Conservation (phyloP, 495 filamentous ascomycete species). For the Aspergillus wentii region DNA sequence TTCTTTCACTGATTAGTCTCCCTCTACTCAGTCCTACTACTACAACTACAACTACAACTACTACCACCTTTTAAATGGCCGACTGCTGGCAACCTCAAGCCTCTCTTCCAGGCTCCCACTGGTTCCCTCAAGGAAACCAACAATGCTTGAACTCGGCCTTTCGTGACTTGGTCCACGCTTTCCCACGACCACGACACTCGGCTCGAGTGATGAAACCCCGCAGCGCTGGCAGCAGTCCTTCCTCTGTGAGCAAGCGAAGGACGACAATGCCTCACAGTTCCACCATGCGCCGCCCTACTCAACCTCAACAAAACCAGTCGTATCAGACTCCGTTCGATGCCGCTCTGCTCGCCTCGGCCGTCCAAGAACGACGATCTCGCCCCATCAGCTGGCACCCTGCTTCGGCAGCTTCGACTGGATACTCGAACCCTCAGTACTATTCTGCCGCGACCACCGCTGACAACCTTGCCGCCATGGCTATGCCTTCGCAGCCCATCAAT, state of each 20-base stretch:
- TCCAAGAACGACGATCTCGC: slow-evolving; percentile 36
- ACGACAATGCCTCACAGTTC: slow-evolving; percentile 49
- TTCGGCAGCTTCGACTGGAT: slow-evolving; percentile 32
- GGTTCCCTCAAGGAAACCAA: slow-evolving; percentile 16
- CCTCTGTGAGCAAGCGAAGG: slow-evolving; percentile 49
- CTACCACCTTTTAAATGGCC: slow-evolving; percentile 24
- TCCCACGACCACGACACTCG: slow-evolving; percentile 31
- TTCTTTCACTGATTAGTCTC: slow-evolving; percentile 5
- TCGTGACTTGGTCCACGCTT: slow-evolving; percentile 29
- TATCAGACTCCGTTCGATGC: slow-evolving; percentile 27
- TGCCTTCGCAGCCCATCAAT: slow-evolving; percentile 22
- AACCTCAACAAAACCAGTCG: slow-evolving; percentile 7
- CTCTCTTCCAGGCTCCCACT: slow-evolving; percentile 27
- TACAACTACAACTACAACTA: not conserved
- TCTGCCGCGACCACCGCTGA: slow-evolving; percentile 15
- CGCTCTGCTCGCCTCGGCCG: slow-evolving; percentile 34
- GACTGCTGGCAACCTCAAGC: slow-evolving; percentile 25
- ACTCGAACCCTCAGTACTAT: slow-evolving; percentile 24
- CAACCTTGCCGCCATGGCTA: slow-evolving; percentile 23
- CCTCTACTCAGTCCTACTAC: not conserved
- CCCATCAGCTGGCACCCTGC: slow-evolving; percentile 70
- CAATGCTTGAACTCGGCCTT: slow-evolving; percentile 19
- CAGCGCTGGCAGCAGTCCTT: slow-evolving; percentile 68
- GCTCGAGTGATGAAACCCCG: slow-evolving; percentile 59
- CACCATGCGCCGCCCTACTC: slow-evolving; percentile 17